Percentiles rank a stretch among this genome's conserved stretches.
phyloP scores from a whole-genome alignment of 78 protist species.

The Dictyostelium discoideum region dicty_2.7 NC_007088.5:6586001-6586500 shows the following conservation, averaged over 20 bases:
- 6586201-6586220: conserved; percentile 72
- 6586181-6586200: conserved; percentile 3
- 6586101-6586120: conserved; percentile 71
- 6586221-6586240: conserved; percentile 75
- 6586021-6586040: conserved; percentile 79
- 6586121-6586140: conserved; percentile 41
- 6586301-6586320: conserved; percentile 29
- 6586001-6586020: conserved; percentile 31
- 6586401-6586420: conserved; percentile 50
- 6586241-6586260: conserved; percentile 72
- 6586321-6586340: conserved; percentile 8
- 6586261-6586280: conserved; percentile 51
- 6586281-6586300: neutral
- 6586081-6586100: conserved; percentile 73
- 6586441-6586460: conserved; percentile 27
- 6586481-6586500: conserved; percentile 83
- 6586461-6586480: conserved; percentile 24
- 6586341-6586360: conserved; percentile 43
- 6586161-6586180: neutral
- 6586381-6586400: conserved; percentile 17
- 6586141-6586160: conserved; percentile 23
- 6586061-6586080: conserved; percentile 73
- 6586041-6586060: conserved; percentile 74
- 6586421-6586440: conserved; percentile 66
- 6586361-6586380: neutral